Conservation (phyloP, 163 green algal genomes). For the Chlamydomonas reinhardtii region DNA sequence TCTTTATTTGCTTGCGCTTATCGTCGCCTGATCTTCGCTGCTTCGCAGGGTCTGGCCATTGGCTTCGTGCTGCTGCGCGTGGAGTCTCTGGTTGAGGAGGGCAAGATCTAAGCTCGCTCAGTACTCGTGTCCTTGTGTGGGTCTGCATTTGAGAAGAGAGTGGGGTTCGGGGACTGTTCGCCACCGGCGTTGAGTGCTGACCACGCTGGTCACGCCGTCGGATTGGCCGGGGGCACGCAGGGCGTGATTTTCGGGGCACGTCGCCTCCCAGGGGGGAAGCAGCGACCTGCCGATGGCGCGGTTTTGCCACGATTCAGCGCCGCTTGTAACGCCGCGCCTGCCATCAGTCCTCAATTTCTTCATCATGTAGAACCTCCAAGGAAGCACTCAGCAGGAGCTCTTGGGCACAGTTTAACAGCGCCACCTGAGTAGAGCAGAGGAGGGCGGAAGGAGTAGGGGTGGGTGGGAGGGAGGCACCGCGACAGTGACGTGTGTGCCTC, state of each 20-base stretch:
- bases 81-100: slow-evolving; percentile 93
- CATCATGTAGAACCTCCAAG: too few species aligned
- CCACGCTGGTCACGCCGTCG: too few species aligned
- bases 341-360: too few species aligned
- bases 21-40: neutral
- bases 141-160: neutral
- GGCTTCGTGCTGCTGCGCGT: slow-evolving; percentile 95
- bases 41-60: slow-evolving; percentile 89
- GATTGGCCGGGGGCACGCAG: neutral
- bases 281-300: too few species aligned
- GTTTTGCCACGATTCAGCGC: neutral
- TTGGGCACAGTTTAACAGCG: too few species aligned
- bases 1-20: slow-evolving; percentile 9
- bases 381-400: too few species aligned
- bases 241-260: slow-evolving; percentile 14
- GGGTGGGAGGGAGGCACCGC: too few species aligned
- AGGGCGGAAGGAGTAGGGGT: too few species aligned
- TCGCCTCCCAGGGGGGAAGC: too few species aligned
- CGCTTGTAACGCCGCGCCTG: slow-evolving; percentile 10
- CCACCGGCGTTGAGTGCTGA: neutral
- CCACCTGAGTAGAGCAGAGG: too few species aligned
- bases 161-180: neutral
- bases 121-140: neutral
- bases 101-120: slow-evolving; percentile 78
- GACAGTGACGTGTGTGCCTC: too few species aligned